These are phyloP conservation scores for Wickerhamiella dianesei DNA, from an alignment of 805 yeast genomes.

Conservation along the genomic window DNA sequence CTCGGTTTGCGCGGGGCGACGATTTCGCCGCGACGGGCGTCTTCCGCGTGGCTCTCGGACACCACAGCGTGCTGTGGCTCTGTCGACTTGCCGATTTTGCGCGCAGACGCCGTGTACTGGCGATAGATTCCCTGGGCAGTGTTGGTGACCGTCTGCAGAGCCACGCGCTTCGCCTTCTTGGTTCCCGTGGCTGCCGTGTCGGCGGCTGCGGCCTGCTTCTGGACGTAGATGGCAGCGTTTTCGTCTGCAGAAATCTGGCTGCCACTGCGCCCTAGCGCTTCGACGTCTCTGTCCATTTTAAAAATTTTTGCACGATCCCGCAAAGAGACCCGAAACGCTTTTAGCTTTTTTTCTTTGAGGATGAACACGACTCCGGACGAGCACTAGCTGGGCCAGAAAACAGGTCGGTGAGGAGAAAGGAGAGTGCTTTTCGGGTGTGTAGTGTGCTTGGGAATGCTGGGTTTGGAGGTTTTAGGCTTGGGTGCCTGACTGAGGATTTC, in stretches of 20 bases:
- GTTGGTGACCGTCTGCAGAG: slow-evolving; percentile 14
- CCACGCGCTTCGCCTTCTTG: slow-evolving; percentile 6
- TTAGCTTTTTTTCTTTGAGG: slow-evolving; percentile 2
- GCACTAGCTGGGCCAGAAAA: neutral
- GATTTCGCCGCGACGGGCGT: neutral
- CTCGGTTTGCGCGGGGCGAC: neutral
- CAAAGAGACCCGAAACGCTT: too few species aligned
- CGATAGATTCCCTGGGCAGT: neutral
- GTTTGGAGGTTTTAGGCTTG: neutral
- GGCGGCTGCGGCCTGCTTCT: neutral
- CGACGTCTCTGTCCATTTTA: neutral
- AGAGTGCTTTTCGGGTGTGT: neutral
- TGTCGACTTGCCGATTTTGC: neutral
- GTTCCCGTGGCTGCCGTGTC: neutral
- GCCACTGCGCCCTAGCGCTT: neutral
- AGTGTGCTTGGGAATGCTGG: neutral
- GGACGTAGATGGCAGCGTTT: neutral
- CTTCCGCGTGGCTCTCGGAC: neutral
- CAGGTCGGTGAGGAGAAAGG: neutral
- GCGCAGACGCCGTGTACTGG: too few species aligned
- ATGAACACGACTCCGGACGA: slow-evolving; percentile 2
- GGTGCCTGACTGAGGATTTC: neutral
- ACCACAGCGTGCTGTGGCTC: neutral
- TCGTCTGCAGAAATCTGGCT: neutral
- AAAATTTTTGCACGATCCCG: neutral